Percentiles rank a stretch among this genome's conserved stretches.
These are phyloP conservation scores for Ustilago esculenta DNA, from an alignment of 1,284 basidiomycete species.

Conservation along the genomic window DNA sequence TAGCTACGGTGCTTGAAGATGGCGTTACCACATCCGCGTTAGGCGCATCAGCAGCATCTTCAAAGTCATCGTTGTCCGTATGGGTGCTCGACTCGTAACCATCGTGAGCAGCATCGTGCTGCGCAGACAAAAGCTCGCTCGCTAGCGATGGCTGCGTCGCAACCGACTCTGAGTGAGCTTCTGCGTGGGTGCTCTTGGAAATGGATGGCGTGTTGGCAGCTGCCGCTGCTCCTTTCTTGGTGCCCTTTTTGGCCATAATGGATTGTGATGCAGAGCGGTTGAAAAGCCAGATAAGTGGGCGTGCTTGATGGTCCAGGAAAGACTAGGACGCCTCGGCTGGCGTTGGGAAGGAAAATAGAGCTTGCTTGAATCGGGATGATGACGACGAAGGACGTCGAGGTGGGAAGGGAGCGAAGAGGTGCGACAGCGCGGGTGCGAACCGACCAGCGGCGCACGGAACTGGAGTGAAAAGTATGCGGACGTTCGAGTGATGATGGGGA, in stretches of 20 bases:
- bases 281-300: too few species aligned
- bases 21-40: slow-evolving; percentile 27
- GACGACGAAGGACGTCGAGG: slow-evolving; percentile 12
- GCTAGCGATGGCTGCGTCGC: slow-evolving; percentile 21
- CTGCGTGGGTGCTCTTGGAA: not conserved
- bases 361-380: not conserved
- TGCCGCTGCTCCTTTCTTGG: slow-evolving; percentile 10
- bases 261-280: not conserved
- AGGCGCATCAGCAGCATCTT: slow-evolving; percentile 43
- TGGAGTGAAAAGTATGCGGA: not conserved
- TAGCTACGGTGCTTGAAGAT: slow-evolving; percentile 17
- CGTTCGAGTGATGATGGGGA: too few species aligned
- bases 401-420: not conserved
- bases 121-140: slow-evolving; percentile 22
- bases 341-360: not conserved
- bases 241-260: slow-evolving; percentile 15
- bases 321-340: too few species aligned
- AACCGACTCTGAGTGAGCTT: not conserved
- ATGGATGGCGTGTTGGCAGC: slow-evolving; percentile 3
- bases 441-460: slow-evolving; percentile 16
- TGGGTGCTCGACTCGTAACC: slow-evolving; percentile 42
- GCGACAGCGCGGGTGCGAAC: not conserved
- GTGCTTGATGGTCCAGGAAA: not conserved
- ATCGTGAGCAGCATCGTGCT: slow-evolving; percentile 8
- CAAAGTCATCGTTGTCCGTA: slow-evolving; percentile 45